Base-by-base conservation (phyloP, 2,329 filamentous ascomycete genomes). In the Blastomyces emzantsi region DNA sequence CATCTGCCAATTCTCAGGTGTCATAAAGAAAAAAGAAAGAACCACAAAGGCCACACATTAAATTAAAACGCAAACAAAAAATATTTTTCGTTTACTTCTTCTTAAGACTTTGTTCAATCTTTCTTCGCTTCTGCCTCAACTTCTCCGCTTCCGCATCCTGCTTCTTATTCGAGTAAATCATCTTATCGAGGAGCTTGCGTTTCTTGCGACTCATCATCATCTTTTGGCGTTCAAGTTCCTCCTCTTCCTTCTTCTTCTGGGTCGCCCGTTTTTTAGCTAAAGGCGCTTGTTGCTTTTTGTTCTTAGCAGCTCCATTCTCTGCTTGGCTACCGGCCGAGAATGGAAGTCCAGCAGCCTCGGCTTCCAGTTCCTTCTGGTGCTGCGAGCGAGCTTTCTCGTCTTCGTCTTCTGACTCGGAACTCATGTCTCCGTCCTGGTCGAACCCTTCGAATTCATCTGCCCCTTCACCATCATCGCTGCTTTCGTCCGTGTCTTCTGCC, bases 191-290 rank as follows among this genome's bases (percentile, higher is more conserved):
- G 72, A 97, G 81, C 86, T 97, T 97, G 72, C 94, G 84, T 87
- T 97, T 99, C 85, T 95, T 94, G 77, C 95, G 90, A 77, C 89
- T 90, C 82, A 97, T 87, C 94, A 99, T 99, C 80, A 95, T 94
- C 85, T 96, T 97, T 75, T 90, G 88, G 67, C 93, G 84, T 77
- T 96, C 92, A 64, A 95, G 78, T 71, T 97, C 92, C 77, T 97
- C 94, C 3, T 89, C 87, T 73, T 94, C 90, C 71, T 83, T 79
- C 67, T 78, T 78, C 70, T 85, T 83, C 74, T 82, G 83, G 65
- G 86, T 84, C 45, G 86, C 84, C 77, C 90, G 87, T 80, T 88
- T 88, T 69, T 84, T 82, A 39, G 87, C 80, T 70, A 85, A 85
- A 73, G 90, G 89, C 69, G 82, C 84, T 19, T 85, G 87, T 69